Evolutionary conservation across 192 early-diverging fungal species (phyloP), one percentile per base, ranked within the genome.

Genomic region (Backusella parvicylindrica): DNA sequence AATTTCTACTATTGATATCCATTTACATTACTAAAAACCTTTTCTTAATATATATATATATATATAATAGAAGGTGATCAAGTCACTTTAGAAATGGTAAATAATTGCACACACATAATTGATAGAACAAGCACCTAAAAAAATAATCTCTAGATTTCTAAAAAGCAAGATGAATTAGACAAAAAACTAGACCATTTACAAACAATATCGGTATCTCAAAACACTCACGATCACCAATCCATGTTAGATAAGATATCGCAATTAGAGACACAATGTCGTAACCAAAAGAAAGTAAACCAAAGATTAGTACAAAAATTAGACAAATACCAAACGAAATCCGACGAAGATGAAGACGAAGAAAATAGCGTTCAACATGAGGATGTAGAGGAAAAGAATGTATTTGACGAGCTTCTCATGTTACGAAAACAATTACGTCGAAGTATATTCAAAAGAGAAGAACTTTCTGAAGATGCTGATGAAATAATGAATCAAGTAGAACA

Each of bases 401-500:
- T 66, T 66, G 63, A 65, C 31, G 72, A 73, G 0, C 76, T 78
- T 37, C 53, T 75, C 1, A 41, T 60, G 8, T 50, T 82, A 38
- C 30, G 80, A 41, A 77, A 76, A 63, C 47, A 60, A 60, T 50
- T 78, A 43, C 53, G 76, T 4, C 40, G 80, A 75, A 65, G 74
- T 64, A 53, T 82, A 40, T 75, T 78, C 31, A 78, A 47, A 43
- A 26, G 36, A 37, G 76, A 82, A 8, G 70, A 78, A 47, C 50
- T 64, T 49, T 64, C 67, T 56, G 12, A 50, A 63, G 68, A 69
- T 37, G 76, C 69, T 1, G 43, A 70, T 68, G 32, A 31, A 32
- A 75, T 82, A 37, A 73, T 82, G 72, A 75, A 40, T 7, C 30
- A 82, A 43, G 70, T 82, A 2, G 81, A 82, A 72, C 38, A 56